Percentiles rank a stretch among this genome's conserved stretches.
These are phyloP conservation scores for Citrus unshiu DNA, from an alignment of 345 rosid genomes.

Conservation along the genomic window DNA sequence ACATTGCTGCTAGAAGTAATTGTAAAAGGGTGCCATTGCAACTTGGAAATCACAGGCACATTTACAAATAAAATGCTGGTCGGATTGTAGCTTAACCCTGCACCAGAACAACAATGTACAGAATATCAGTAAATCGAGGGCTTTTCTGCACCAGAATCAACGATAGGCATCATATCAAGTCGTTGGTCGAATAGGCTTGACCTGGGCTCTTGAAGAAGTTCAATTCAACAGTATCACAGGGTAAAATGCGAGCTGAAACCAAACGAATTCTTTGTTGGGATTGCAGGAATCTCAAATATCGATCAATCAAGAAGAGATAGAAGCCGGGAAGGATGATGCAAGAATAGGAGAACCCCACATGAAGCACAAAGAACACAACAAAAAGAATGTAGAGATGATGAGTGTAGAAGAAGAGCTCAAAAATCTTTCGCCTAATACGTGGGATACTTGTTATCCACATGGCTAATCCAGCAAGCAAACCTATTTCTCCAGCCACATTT, in stretches of 20 bases:
- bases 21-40: conserved; percentile 93
- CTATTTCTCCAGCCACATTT: conserved; percentile 50
- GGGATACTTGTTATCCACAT: conserved; percentile 50
- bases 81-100: conserved; percentile 64
- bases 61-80: conserved; percentile 67
- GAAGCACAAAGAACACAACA: conserved; percentile 45
- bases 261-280: conserved; percentile 34
- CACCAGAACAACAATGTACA: not conserved
- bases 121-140: not conserved
- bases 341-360: conserved; percentile 43
- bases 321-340: conserved; percentile 52
- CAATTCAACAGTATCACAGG: conserved; percentile 45
- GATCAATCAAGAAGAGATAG: conserved; percentile 57
- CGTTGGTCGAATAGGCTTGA: not conserved
- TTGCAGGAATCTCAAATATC: conserved; percentile 55
- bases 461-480: conserved; percentile 40
- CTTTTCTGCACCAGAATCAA: not conserved
- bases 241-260: conserved; percentile 42
- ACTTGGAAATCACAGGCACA: conserved; percentile 66
- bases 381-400: conserved; percentile 56
- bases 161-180: too few species aligned
- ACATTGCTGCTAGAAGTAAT: conserved; percentile 55
- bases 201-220: conserved; percentile 53
- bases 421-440: conserved; percentile 34
- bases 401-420: conserved; percentile 62